phyloP scores from a whole-genome alignment of 352 stramenopile species.

The Pythium apleroticum region DNA sequence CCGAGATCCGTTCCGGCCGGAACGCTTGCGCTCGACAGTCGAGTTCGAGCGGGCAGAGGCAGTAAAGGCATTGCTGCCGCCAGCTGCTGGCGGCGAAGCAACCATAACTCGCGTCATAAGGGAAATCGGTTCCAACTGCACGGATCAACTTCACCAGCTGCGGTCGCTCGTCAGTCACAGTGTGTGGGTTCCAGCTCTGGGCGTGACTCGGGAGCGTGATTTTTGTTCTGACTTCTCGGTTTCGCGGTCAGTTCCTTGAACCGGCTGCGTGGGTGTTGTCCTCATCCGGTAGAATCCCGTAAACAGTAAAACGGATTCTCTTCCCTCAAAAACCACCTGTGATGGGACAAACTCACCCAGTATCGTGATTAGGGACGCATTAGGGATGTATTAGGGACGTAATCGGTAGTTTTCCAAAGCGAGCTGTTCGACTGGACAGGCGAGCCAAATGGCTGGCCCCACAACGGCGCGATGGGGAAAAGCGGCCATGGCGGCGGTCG shows the following conservation, averaged over 20 bases:
- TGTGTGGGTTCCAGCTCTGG: background rate
- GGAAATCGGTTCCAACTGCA: background rate
- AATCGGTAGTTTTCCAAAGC: background rate
- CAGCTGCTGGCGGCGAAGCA: background rate
- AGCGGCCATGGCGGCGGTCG: background rate
- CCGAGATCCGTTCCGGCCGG: background rate
- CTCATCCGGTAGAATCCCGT: no score
- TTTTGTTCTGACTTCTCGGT: constrained; percentile 2
- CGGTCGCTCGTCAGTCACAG: background rate
- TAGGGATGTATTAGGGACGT: background rate
- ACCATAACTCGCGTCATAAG: no score
- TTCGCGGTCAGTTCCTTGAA: background rate
- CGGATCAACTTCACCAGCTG: background rate
- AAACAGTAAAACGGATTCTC: background rate
- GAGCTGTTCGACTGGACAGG: background rate
- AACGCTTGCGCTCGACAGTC: background rate
- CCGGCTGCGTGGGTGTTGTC: no score
- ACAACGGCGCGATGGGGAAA: background rate
- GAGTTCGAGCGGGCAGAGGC: no score
- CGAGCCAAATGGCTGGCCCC: background rate
- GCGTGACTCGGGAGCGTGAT: background rate
- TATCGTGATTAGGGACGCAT: no score
- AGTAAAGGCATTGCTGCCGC: background rate
- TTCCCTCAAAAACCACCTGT: no score
- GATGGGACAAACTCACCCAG: no score